phyloP scores from a whole-genome alignment of 352 stramenopile species.

The Pythium coloratum region DNA sequence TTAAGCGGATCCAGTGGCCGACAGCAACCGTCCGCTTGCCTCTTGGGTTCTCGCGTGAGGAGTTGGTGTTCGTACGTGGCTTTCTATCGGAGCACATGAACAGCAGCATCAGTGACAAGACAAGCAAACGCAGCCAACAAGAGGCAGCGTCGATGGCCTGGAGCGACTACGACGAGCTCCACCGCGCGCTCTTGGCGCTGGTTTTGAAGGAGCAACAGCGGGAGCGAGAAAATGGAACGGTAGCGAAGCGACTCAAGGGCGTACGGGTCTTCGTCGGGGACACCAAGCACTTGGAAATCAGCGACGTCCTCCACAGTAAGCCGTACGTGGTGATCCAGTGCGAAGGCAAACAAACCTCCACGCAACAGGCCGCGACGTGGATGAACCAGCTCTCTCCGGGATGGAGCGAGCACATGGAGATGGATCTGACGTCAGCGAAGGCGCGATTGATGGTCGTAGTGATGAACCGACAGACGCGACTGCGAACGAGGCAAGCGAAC shows the following conservation, averaged over 20 bases:
- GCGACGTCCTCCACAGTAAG: conserved; percentile 48
- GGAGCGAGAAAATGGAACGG: background rate
- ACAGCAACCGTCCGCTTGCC: conserved; percentile 7
- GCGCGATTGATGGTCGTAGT: conserved; percentile 44
- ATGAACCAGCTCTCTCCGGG: conserved; percentile 49
- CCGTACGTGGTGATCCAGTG: conserved; percentile 47
- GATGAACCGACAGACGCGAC: conserved; percentile 35
- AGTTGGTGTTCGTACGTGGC: conserved; percentile 24
- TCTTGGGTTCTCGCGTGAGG: conserved; percentile 10
- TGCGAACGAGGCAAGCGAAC: conserved; percentile 4
- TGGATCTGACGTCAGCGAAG: conserved; percentile 41
- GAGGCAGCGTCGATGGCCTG: conserved; percentile 28
- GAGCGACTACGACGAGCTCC: conserved; percentile 45
- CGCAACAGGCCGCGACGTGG: conserved; percentile 43
- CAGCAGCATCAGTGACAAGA: background rate
- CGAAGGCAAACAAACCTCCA: conserved; percentile 37
- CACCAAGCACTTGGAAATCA: conserved; percentile 38
- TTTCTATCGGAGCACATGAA: conserved; percentile 20
- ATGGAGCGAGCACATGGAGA: conserved; percentile 66
- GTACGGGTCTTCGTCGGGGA: conserved; percentile 48
- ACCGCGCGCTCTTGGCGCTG: conserved; percentile 40
- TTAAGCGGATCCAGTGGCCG: conserved; percentile 25
- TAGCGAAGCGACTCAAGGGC: conserved; percentile 30
- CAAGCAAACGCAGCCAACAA: conserved; percentile 24
- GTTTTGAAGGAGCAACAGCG: conserved; percentile 21